These are phyloP conservation scores for Leucosporidium scottii DNA, from an alignment of 768 basidiomycete genomes.

Conservation along the genomic window DNA sequence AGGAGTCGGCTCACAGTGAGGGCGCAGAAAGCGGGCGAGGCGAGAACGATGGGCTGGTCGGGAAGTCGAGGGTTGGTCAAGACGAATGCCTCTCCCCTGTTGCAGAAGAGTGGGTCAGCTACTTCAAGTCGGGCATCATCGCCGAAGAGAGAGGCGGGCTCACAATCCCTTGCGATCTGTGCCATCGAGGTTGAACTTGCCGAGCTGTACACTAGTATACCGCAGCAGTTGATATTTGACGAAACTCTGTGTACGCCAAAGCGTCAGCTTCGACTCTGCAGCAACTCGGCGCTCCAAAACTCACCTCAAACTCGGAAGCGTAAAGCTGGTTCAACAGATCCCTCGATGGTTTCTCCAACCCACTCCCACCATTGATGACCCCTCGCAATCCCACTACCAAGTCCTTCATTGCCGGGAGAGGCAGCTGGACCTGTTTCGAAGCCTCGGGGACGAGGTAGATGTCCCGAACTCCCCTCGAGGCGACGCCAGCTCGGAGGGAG, in stretches of 20 bases:
- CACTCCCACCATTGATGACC: constrained; percentile 6
- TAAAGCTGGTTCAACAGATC: constrained; percentile 11
- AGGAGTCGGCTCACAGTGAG: constrained; percentile 2
- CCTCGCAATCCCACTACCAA: constrained; percentile 8
- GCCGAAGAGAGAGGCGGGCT: background rate
- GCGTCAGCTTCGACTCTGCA: background rate
- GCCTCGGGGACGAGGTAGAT: constrained; percentile 6
- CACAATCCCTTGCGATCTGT: constrained; percentile 16
- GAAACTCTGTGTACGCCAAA: background rate
- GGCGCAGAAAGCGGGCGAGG: constrained; percentile 16
- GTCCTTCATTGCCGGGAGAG: background rate
- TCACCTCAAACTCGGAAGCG: constrained; percentile 19
- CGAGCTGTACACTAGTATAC: constrained; percentile 17
- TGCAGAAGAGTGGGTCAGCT: background rate
- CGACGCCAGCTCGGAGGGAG: background rate
- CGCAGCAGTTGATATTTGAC: constrained; percentile 17
- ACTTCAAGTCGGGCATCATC: background rate
- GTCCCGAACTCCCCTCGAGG: constrained; percentile 9
- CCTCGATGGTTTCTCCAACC: constrained; percentile 8
- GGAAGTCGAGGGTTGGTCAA: constrained; percentile 22
- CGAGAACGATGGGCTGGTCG: constrained; percentile 19
- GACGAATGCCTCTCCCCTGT: constrained; percentile 22
- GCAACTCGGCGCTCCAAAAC: background rate
- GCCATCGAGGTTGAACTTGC: constrained; percentile 4
- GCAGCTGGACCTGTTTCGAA: constrained; percentile 8